Evolutionary conservation across 129 eudicot species (phyloP), one percentile per base, ranked within the genome.

Genomic region (Helichrysum umbraculigerum): DNA sequence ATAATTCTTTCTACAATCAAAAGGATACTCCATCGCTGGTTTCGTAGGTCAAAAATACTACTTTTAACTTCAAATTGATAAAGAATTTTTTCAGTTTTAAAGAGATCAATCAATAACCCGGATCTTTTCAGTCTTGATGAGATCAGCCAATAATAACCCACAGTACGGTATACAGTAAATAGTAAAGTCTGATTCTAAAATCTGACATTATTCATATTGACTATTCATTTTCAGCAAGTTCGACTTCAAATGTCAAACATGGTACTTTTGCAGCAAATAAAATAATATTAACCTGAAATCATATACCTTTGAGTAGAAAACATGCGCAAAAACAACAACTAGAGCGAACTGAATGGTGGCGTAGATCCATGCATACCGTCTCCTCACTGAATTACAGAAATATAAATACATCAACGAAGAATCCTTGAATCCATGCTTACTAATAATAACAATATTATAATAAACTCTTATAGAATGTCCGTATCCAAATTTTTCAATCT

Each of bases 341-440:
- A 95, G 60, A 25, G 57, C 82, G 56, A 95, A 95, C 82, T 91
- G 99, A 80, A 86, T 12, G 8, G 81, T 44, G 67, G 97, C 99
- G 82, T 95, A 95, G n/a, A 95, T 21, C 99, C 99, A 95, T 20
- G 97, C 90, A 56, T 82, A 87, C 71, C 84, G 76, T 80, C 90
- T 87, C 73, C 72, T 79, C 35, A 91, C 97, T 95, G 85, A 72
- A 65, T 72, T 59, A 22, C 61, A 75, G 67, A 68, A 78, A 25
- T 35, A 58, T 83, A 71, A 54, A 7, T 22, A 54, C 17, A 50
- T 58, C n/a, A 29, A 67, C 41, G 57, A 17, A 20, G 28, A 34
- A n/a, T 6, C 61, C 20, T 15, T n/a, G 2, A 52, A 52, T 16
- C 21, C 21, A 52, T 52, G 7, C 21, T 16, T 25, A 25, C 28